A percentile compares a stretch with the other conserved stretches of the same genome.
Conservation (phyloP, 2,329 filamentous ascomycete genomes). For the Dactylonectria estremocensis region DNA sequence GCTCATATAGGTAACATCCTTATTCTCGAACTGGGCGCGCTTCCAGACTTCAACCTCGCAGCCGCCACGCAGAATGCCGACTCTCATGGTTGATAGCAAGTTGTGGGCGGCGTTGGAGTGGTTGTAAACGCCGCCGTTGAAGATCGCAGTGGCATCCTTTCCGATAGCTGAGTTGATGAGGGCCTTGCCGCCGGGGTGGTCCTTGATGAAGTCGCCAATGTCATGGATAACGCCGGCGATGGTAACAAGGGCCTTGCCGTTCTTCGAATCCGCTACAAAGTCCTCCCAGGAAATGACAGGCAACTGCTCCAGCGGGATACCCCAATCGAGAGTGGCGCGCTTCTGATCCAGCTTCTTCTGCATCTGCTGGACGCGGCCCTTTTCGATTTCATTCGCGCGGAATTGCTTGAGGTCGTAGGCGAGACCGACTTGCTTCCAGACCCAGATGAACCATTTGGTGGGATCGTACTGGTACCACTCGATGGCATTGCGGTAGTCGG, state of each 20-base stretch:
- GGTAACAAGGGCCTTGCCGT: slow-evolving; percentile 80
- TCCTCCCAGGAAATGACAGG: slow-evolving; percentile 90
- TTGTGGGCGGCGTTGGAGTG: slow-evolving; percentile 94
- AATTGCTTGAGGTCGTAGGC: slow-evolving; percentile 93
- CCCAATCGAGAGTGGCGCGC: slow-evolving; percentile 87
- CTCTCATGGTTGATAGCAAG: slow-evolving; percentile 87
- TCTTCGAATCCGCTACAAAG: slow-evolving; percentile 83
- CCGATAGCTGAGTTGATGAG: slow-evolving; percentile 87
- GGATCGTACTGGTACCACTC: slow-evolving; percentile 93
- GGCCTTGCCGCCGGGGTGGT: slow-evolving; percentile 89
- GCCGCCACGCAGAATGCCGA: slow-evolving; percentile 87
- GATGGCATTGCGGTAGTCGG: slow-evolving; percentile 92
- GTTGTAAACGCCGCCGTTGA: slow-evolving; percentile 91
- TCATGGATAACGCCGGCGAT: slow-evolving; percentile 91
- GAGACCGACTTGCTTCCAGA: slow-evolving; percentile 86
- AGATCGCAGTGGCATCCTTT: slow-evolving; percentile 91
- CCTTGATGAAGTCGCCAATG: slow-evolving; percentile 86
- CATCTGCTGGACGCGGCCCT: slow-evolving; percentile 88
- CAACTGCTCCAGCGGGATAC: slow-evolving; percentile 85
- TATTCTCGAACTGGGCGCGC: slow-evolving; percentile 86
- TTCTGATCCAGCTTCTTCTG: slow-evolving; percentile 96
- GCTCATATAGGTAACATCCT: slow-evolving; percentile 84
- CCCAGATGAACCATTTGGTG: slow-evolving; percentile 90
- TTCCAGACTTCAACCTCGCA: slow-evolving; percentile 96
- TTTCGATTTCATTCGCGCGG: slow-evolving; percentile 92